Percentiles rank a stretch among this genome's conserved stretches.
phyloP scores from a whole-genome alignment of 768 basidiomycete species.

The Mycena rosella region DNA sequence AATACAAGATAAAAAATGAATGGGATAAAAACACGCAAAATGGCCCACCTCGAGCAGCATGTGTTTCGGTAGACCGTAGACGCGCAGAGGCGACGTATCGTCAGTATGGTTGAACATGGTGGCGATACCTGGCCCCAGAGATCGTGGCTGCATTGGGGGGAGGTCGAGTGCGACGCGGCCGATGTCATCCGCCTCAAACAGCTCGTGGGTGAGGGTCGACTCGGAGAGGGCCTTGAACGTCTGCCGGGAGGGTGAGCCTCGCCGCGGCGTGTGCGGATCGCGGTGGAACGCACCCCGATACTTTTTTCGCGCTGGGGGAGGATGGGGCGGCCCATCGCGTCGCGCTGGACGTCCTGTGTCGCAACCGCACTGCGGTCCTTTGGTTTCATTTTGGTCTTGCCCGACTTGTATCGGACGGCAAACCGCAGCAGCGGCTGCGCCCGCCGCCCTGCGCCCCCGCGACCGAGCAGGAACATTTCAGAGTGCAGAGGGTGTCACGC shows the following conservation, averaged over 20 bases:
- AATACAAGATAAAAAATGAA: not conserved
- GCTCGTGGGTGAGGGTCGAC: slow-evolving; percentile 51
- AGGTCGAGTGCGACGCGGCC: slow-evolving; percentile 50
- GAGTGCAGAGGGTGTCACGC: too few relatives aligned
- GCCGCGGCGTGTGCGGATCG: too few relatives aligned
- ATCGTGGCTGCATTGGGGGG: slow-evolving; percentile 54
- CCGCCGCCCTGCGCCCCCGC: too few relatives aligned
- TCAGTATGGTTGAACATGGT: slow-evolving; percentile 36
- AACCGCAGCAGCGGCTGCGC: too few relatives aligned
- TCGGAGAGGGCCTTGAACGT: slow-evolving; percentile 43
- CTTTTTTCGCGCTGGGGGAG: not conserved
- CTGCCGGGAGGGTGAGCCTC: not conserved
- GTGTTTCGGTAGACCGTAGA: slow-evolving; percentile 80
- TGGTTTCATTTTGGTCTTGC: not conserved
- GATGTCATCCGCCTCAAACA: slow-evolving; percentile 54
- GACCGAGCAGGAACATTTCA: too few relatives aligned
- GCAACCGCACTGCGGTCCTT: not conserved
- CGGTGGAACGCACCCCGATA: not conserved
- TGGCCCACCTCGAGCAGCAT: slow-evolving; percentile 75
- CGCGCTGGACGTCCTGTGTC: not conserved
- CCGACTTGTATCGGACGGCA: too few relatives aligned
- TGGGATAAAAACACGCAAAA: slow-evolving; percentile 6
- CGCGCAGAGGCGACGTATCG: slow-evolving; percentile 54
- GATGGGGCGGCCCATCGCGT: not conserved
- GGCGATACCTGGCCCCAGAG: slow-evolving; percentile 43